phyloP scores from a whole-genome alignment of 164 flowering plant genomes.

The Nelumbo lutea region DNA sequence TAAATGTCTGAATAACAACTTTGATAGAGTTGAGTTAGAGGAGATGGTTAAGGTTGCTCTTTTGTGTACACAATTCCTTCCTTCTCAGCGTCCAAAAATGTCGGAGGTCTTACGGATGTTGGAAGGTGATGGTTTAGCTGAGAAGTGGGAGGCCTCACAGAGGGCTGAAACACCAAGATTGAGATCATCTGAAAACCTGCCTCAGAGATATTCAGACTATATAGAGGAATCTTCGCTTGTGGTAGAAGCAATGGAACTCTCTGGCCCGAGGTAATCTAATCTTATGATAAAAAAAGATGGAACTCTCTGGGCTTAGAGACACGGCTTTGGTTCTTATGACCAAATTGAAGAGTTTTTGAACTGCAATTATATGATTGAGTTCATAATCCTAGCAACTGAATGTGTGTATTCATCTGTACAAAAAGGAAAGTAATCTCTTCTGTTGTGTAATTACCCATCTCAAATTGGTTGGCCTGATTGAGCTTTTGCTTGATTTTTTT shows the following conservation, averaged over 20 bases:
- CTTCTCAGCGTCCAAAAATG: conserved; percentile 73
- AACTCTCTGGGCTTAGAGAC: neutral
- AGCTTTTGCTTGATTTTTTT: conserved; percentile 15
- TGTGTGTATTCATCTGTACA: conserved; percentile 40
- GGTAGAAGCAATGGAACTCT: conserved; percentile 88
- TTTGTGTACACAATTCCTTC: conserved; percentile 70
- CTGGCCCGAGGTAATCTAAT: conserved; percentile 61
- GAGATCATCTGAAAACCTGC: conserved; percentile 40
- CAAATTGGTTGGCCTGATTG: conserved; percentile 12
- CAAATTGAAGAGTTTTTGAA: conserved; percentile 11
- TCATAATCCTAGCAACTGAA: conserved; percentile 29
- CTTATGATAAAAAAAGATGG: neutral
- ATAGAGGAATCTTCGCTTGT: conserved; percentile 72
- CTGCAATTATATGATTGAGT: conserved; percentile 9
- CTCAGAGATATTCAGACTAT: conserved; percentile 51
- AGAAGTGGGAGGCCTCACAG: conserved; percentile 84
- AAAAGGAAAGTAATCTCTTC: conserved; percentile 17
- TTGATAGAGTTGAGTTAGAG: conserved; percentile 57
- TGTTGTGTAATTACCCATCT: neutral
- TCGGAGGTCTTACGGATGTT: conserved; percentile 70
- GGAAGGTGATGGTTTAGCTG: conserved; percentile 82
- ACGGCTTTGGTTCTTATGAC: too few species aligned
- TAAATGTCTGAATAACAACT: conserved; percentile 62
- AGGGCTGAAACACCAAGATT: conserved; percentile 51
- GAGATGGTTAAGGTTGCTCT: conserved; percentile 81